Base-by-base conservation (phyloP, 495 filamentous ascomycete species). In the Hypoxylon perforatum region DNA sequence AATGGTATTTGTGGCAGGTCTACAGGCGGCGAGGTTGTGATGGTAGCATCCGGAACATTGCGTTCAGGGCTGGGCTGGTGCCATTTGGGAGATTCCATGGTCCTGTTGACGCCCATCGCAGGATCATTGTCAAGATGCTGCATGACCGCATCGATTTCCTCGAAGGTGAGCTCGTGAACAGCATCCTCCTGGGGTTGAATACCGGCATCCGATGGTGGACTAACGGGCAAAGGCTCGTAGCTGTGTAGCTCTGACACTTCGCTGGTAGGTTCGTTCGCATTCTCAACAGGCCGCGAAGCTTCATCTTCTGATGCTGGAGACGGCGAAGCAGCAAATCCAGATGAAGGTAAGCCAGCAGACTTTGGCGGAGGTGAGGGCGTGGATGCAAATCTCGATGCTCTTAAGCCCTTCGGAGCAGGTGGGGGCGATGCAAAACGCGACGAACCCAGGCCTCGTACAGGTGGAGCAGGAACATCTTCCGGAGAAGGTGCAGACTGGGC, bases 61-160 rank as follows among this genome's bases (percentile, higher is more conserved):
- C 68, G 75, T 42, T 74, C 70, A 14, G 79, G 78, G 57, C 77
- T 81, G 6, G 75, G 72, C 47, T 82, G 79, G 23, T 73, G 73
- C 73, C 80, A 81, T 15, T 78, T 75, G 2, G 82, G 79, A 18
- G 78, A 77, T 18, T 84, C 84, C 57, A 80, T 73, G 38, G 83
- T 75, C 72, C 86, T 82, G 69, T 91, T 90, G 58, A 93, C 84
- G 8, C 91, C 90, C 71, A 90, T 82, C 57, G 89, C 86, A 0
- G 90, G 89, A 58, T 90, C 88, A 28, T 82, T 85, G 45, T 86
- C 82, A 51, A 96, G 82, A 47, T 92, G 89, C 15, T 88, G 87
- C 91, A 96, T 95, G 52, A 96, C 82, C 22, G 87, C 91, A 75
- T 96, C 92, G 64, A 96, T 88, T 72, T 96, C 92, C 56, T 90